A percentile compares a stretch with the other conserved stretches of the same genome.
Conservation (phyloP, 495 filamentous ascomycete species). For the Trichodelitschia bisporula region DNA sequence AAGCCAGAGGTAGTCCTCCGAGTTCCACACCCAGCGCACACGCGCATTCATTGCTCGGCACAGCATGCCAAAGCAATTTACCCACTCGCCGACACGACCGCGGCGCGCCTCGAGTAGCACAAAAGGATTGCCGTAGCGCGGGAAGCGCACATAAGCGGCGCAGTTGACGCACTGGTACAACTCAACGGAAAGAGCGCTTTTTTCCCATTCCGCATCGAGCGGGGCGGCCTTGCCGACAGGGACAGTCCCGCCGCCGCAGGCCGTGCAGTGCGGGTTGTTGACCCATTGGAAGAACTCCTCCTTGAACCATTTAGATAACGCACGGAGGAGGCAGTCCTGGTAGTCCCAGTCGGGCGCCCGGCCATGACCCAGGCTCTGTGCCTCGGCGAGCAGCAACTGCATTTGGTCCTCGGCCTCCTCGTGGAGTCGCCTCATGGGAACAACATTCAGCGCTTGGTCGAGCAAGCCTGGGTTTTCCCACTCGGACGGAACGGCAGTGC, state of each 20-base stretch:
- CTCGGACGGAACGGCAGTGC: slow-evolving; percentile 65
- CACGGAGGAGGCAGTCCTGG: slow-evolving; percentile 88
- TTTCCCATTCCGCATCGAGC: slow-evolving; percentile 66
- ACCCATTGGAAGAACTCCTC: slow-evolving; percentile 87
- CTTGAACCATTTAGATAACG: slow-evolving; percentile 91
- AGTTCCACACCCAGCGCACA: slow-evolving; percentile 96
- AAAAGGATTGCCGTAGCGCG: slow-evolving; percentile 92
- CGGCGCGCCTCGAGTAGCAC: slow-evolving; percentile 61
- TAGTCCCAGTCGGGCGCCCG: slow-evolving; percentile 85
- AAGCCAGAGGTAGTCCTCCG: slow-evolving; percentile 93
- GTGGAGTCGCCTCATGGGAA: slow-evolving; percentile 84
- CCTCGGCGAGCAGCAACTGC: slow-evolving; percentile 64
- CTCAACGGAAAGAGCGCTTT: slow-evolving; percentile 67
- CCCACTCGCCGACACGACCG: slow-evolving; percentile 87
- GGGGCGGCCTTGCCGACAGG: slow-evolving; percentile 61
- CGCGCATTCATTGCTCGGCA: slow-evolving; percentile 77
- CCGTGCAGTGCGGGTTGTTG: slow-evolving; percentile 71
- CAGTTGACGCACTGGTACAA: slow-evolving; percentile 63
- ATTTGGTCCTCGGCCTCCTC: slow-evolving; percentile 81
- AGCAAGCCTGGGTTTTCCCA: slow-evolving; percentile 94
- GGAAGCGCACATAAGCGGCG: slow-evolving; percentile 62
- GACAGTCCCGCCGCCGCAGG: slow-evolving; percentile 62
- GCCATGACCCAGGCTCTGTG: slow-evolving; percentile 53
- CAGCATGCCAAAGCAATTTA: slow-evolving; percentile 96
- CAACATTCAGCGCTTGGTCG: slow-evolving; percentile 67